Conservation (phyloP, 371 early-diverging fungal species). For the Mucor piriformis region DNA sequence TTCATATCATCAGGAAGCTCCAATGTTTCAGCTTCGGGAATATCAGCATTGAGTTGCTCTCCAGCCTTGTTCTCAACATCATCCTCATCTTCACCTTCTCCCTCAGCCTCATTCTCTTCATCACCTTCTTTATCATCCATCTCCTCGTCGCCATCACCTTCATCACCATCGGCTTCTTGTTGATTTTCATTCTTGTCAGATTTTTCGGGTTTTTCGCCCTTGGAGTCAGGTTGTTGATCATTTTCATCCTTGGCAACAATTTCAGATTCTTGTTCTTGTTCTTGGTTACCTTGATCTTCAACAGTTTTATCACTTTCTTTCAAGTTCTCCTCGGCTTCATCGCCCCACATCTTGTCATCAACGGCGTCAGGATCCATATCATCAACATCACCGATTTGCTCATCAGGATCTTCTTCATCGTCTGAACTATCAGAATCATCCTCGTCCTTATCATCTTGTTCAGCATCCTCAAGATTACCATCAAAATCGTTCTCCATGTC, state of each 20-base stretch:
- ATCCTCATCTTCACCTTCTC: slow-evolving; percentile 45
- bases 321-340: slow-evolving; percentile 75
- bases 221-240: slow-evolving; percentile 39
- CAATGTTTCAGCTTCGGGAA: slow-evolving; percentile 64
- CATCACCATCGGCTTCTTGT: slow-evolving; percentile 54
- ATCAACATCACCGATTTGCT: slow-evolving; percentile 91
- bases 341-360: slow-evolving; percentile 98
- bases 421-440: slow-evolving; percentile 54
- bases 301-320: slow-evolving; percentile 67
- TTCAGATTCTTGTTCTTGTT: slow-evolving; percentile 61
- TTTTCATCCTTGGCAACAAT: slow-evolving; percentile 73
- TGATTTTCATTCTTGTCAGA: slow-evolving; percentile 26
- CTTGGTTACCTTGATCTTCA: slow-evolving; percentile 57
- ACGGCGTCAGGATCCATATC: slow-evolving; percentile 87
- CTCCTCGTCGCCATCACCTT: slow-evolving; percentile 45
- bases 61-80: slow-evolving; percentile 51
- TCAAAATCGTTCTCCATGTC: slow-evolving; percentile 98
- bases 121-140: slow-evolving; percentile 48
- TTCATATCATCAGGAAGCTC: slow-evolving; percentile 70
- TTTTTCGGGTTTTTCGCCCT: slow-evolving; percentile 38
- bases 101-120: slow-evolving; percentile 32
- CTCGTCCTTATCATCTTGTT: slow-evolving; percentile 66
- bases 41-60: slow-evolving; percentile 61
- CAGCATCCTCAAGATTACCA: slow-evolving; percentile 89
- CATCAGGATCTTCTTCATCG: slow-evolving; percentile 77